These are phyloP conservation scores for Cytospora piceae DNA, from an alignment of 2,329 filamentous ascomycete species.

Conservation along the genomic window DNA sequence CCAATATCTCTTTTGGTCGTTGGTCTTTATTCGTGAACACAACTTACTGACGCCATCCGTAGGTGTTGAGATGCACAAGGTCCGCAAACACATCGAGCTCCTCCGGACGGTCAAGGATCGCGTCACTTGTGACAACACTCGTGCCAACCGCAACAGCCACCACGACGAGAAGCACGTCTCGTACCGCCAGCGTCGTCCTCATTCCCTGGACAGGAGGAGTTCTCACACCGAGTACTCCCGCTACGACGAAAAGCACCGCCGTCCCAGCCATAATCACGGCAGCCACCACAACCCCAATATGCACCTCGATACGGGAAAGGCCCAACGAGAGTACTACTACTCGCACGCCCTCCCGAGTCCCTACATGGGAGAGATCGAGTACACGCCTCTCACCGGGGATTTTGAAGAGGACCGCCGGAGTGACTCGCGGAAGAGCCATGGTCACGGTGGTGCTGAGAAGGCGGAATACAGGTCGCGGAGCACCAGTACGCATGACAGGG, in stretches of 20 bases:
- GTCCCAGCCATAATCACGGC: conserved; percentile 20
- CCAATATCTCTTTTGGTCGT: neutral
- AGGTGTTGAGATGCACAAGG: conserved; percentile 29
- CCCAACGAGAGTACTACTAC: conserved; percentile 29
- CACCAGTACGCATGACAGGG: conserved; percentile 24
- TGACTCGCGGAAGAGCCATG: neutral
- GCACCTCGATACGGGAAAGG: conserved; percentile 27
- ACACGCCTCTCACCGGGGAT: conserved; percentile 21
- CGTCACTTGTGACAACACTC: conserved; percentile 24
- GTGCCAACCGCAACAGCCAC: conserved; percentile 18
- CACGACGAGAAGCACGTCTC: conserved; percentile 21
- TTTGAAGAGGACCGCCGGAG: conserved; percentile 20
- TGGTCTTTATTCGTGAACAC: too few species aligned
- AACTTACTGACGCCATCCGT: neutral
- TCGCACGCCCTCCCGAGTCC: conserved; percentile 28
- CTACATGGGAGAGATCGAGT: conserved; percentile 29
- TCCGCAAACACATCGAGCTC: conserved; percentile 27
- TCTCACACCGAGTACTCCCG: conserved; percentile 12
- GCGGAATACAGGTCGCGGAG: conserved; percentile 23
- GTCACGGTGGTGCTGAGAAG: conserved; percentile 2
- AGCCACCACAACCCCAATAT: conserved; percentile 18
- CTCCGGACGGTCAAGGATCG: conserved; percentile 25
- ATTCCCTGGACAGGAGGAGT: conserved; percentile 19
- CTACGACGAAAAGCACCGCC: conserved; percentile 22
- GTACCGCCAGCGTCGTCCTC: conserved; percentile 21